These are phyloP conservation scores for Fusarium sp. DNA, from an alignment of 2,329 filamentous ascomycete genomes.

Conservation along the genomic window DNA sequence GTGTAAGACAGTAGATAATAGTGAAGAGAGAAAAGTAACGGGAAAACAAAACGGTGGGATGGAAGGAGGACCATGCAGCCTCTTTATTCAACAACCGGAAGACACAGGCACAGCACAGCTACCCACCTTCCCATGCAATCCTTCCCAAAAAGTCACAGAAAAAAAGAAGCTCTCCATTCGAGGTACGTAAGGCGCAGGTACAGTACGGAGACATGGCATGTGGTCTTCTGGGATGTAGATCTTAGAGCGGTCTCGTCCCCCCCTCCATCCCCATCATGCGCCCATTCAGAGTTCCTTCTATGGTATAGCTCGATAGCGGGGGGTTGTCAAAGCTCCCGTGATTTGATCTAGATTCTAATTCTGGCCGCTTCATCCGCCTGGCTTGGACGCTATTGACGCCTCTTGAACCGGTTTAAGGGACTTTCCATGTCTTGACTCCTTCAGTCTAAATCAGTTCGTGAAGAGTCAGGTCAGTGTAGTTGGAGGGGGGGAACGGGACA, in stretches of 20 bases:
- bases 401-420: slow-evolving; percentile 8
- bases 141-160: background rate
- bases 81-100: slow-evolving; percentile 1
- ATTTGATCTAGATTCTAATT: slow-evolving; percentile 27
- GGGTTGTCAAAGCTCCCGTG: slow-evolving; percentile 29
- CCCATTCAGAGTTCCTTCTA: slow-evolving; percentile 23
- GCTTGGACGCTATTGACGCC: slow-evolving; percentile 24
- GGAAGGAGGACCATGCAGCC: background rate
- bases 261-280: slow-evolving; percentile 31
- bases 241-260: slow-evolving; percentile 28
- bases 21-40: background rate
- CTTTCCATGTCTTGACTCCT: background rate
- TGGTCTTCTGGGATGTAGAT: slow-evolving; percentile 28
- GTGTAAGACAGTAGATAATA: background rate
- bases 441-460: background rate
- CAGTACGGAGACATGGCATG: slow-evolving; percentile 12
- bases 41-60: background rate
- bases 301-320: background rate
- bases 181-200: slow-evolving; percentile 3
- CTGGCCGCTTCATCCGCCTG: slow-evolving; percentile 23
- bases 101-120: background rate
- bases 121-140: background rate
- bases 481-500: background rate
- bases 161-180: slow-evolving; percentile 17
- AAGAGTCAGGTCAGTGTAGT: background rate